A percentile compares a stretch with the other conserved stretches of the same genome.
phyloP scores from a whole-genome alignment of 1,284 basidiomycete species.

The Puccinia triticina region DNA sequence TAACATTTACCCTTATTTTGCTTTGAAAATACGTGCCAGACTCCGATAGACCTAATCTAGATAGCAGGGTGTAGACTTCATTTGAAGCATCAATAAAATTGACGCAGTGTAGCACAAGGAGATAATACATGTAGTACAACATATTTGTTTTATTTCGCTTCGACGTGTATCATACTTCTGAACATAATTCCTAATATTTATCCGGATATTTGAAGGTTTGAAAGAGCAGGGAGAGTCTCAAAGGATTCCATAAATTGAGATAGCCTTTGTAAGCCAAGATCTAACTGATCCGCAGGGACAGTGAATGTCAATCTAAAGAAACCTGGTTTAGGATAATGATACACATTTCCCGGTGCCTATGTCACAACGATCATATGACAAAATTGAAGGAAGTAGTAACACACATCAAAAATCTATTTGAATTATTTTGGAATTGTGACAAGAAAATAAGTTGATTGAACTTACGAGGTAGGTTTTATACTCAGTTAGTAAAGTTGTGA shows the following conservation, averaged over 20 bases:
- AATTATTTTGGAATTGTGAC: background rate
- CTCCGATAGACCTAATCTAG: no score
- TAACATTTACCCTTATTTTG: background rate
- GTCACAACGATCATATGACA: background rate
- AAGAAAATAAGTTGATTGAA: background rate
- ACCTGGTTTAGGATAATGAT: slow-evolving; percentile 40
- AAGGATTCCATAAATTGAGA: background rate
- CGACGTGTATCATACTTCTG: background rate
- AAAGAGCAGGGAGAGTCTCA: background rate
- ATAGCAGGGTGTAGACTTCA: no score
- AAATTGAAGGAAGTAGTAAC: background rate
- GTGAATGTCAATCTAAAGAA: slow-evolving; percentile 42
- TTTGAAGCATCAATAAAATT: background rate
- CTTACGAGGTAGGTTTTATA: slow-evolving; percentile 8
- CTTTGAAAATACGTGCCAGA: background rate
- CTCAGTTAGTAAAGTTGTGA: background rate
- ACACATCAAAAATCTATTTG: background rate
- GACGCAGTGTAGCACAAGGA: background rate
- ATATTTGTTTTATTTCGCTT: no score
- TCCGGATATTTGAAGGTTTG: background rate
- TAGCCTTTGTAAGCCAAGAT: slow-evolving; percentile 32
- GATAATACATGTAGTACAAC: background rate
- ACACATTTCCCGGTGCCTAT: slow-evolving; percentile 24
- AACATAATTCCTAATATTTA: background rate
- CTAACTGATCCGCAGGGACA: slow-evolving; percentile 22